phyloP scores from a whole-genome alignment of 768 basidiomycete species.

The Asterophora lycoperdoides region DNA sequence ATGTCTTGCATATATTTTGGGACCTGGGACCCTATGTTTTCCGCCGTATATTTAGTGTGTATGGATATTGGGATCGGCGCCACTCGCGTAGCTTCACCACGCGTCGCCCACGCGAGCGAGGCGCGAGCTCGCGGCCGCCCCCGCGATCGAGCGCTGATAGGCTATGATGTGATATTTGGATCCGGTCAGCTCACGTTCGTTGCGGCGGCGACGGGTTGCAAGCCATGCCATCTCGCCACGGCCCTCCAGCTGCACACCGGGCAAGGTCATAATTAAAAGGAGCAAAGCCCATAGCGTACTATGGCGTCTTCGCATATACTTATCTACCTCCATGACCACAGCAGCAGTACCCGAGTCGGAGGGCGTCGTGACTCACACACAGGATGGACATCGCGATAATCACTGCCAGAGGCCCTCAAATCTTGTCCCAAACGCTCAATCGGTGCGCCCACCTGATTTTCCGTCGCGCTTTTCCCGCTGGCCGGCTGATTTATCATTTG shows the following conservation, averaged over 20 bases:
- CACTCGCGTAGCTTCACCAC: not conserved
- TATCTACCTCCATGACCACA: no score
- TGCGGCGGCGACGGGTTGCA: not conserved
- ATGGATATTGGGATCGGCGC: slow-evolving; percentile 1
- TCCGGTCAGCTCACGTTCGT: not conserved
- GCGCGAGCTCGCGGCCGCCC: no score
- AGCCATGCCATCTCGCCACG: no score
- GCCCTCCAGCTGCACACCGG: no score
- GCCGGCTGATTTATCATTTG: not conserved
- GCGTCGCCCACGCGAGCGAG: not conserved
- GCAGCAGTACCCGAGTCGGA: not conserved
- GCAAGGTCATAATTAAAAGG: no score
- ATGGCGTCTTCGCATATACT: no score
- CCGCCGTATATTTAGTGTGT: not conserved
- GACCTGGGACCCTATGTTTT: no score
- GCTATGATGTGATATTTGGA: no score
- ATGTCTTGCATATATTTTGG: no score
- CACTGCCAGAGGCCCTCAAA: not conserved
- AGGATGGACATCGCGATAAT: no score
- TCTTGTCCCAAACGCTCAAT: not conserved
- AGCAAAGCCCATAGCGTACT: no score
- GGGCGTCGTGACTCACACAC: not conserved
- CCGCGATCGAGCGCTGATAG: no score
- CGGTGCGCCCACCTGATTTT: not conserved
- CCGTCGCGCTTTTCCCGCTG: not conserved